Evolutionary conservation across 331 rosid species (phyloP).

Genomic region (Phaseolus coccineus): DNA sequence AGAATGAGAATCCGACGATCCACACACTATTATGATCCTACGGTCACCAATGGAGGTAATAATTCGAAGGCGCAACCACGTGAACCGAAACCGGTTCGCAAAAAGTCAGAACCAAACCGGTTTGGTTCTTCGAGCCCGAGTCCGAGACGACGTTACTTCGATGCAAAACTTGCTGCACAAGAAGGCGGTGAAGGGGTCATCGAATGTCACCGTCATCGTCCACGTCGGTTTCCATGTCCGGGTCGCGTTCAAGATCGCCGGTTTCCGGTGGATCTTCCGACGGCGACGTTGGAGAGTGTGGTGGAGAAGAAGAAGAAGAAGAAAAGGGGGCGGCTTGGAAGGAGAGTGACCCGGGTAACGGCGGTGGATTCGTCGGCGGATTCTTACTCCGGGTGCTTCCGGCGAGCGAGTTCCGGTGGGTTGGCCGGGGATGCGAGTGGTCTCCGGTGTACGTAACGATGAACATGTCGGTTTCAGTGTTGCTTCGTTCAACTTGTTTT

Average conservation of each 20-base stretch:
- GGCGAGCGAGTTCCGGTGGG: constrained; percentile 85
- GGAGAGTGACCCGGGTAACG: not conserved
- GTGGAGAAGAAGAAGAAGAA: not conserved
- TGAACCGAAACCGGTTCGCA: not conserved
- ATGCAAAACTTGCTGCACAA: not conserved
- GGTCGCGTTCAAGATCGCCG: not conserved
- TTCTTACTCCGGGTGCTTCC: constrained; percentile 67
- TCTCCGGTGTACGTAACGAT: constrained; percentile 80
- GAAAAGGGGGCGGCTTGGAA: not conserved
- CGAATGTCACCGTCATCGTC: constrained; percentile 16
- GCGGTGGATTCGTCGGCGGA: not conserved
- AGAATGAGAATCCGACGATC: not conserved
- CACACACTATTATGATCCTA: not conserved
- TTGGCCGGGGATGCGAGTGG: constrained; percentile 77
- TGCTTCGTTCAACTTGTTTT: constrained; percentile 84
- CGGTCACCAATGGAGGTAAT: not conserved
- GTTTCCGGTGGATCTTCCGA: not conserved
- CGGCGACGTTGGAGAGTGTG: not conserved
- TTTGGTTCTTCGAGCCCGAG: not conserved
- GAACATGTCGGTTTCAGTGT: constrained; percentile 56
- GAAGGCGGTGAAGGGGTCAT: constrained; percentile 3
- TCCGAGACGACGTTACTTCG: not conserved
- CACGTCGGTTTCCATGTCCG: constrained; percentile 4
- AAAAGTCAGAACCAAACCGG: not conserved
- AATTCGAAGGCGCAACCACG: not conserved